Evolutionary conservation across 805 yeast species (phyloP).

Genomic region (Hanseniaspora lachancei): DNA sequence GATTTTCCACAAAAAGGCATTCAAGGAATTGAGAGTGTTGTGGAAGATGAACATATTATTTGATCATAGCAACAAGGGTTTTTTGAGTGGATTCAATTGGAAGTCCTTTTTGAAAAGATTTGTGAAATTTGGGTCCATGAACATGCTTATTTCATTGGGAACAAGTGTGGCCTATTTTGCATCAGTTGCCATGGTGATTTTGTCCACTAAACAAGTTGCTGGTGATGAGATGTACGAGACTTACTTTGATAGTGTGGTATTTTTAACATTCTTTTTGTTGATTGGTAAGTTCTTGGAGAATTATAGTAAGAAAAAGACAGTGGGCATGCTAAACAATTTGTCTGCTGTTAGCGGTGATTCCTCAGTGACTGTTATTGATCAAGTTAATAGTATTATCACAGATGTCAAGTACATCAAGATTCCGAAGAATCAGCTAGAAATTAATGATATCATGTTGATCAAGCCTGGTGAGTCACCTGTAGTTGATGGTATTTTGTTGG

Average conservation of each 20-base stretch:
- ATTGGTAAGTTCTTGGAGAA: constrained; percentile 60
- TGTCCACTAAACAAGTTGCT: constrained; percentile 29
- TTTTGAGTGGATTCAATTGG: constrained; percentile 4
- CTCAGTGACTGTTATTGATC: constrained; percentile 21
- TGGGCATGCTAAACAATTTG: constrained; percentile 47
- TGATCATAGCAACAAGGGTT: constrained; percentile 27
- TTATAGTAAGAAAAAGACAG: constrained; percentile 52
- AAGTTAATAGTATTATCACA: constrained; percentile 12
- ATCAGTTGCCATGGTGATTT: constrained; percentile 41
- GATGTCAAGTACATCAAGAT: constrained; percentile 20
- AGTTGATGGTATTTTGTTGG: constrained; percentile 34
- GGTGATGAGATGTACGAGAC: constrained; percentile 37
- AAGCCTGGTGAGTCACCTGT: constrained; percentile 50
- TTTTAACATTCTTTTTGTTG: constrained; percentile 55
- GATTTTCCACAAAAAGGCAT: constrained; percentile 54
- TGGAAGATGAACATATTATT: constrained; percentile 29
- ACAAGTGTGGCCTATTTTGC: constrained; percentile 61
- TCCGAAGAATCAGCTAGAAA: constrained; percentile 35
- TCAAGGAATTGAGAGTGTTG: constrained; percentile 42
- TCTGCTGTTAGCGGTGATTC: constrained; percentile 27
- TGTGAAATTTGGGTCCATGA: constrained; percentile 68
- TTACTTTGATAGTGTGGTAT: constrained; percentile 69
- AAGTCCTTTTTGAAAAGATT: constrained; percentile 30
- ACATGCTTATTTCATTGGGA: constrained; percentile 56
- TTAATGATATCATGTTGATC: constrained; percentile 38